Percentiles rank a stretch among this genome's conserved stretches.
These are phyloP conservation scores for Calycina herbarum DNA, from an alignment of 2,329 filamentous ascomycete genomes.

Conservation along the genomic window DNA sequence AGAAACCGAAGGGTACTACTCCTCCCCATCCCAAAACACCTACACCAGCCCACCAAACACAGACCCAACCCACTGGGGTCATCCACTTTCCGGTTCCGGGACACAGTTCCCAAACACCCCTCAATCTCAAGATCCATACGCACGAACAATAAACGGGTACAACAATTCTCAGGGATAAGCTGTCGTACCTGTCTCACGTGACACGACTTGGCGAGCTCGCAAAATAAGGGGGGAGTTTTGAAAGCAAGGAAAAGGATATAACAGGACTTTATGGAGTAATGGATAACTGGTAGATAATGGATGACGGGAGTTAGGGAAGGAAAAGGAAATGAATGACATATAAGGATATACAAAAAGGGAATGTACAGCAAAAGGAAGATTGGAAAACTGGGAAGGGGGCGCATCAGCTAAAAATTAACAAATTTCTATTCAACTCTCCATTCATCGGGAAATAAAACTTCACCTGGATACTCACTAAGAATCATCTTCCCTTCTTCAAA, in stretches of 20 bases:
- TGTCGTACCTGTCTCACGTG: neutral
- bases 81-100: neutral
- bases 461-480: neutral
- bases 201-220: neutral
- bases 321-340: neutral
- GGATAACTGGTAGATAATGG: neutral
- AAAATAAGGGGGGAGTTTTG: neutral
- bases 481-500: neutral
- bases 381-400: neutral
- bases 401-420: neutral
- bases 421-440: neutral
- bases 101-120: neutral
- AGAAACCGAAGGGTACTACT: neutral
- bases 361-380: neutral
- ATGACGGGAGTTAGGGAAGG: neutral
- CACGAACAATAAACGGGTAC: neutral
- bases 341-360: neutral
- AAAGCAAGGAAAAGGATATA: neutral
- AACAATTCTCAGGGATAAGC: neutral
- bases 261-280: neutral
- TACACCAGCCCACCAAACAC: neutral
- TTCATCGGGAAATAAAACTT: neutral
- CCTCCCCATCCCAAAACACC: neutral
- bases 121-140: neutral
- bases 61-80: neutral